Conservation (phyloP, 129 eudicot genomes). For the Mikania micrantha region DNA sequence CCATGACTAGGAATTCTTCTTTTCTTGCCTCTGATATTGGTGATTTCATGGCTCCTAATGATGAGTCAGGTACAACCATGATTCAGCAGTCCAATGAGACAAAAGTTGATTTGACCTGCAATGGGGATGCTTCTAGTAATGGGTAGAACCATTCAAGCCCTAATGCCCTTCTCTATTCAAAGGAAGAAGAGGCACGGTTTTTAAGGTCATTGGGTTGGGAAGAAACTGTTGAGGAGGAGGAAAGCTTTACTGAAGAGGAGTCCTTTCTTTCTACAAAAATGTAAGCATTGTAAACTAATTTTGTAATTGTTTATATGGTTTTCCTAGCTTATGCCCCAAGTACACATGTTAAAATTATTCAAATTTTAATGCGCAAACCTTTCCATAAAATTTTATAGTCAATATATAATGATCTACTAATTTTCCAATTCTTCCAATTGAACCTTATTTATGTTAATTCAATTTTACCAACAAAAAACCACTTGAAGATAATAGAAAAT, state of each 20-base stretch:
- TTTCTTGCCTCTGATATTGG: conserved; percentile 28
- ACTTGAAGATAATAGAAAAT: not conserved
- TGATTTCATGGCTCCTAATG: conserved; percentile 21
- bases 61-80: conserved; percentile 10
- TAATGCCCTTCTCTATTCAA: conserved; percentile 27
- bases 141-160: conserved; percentile 28
- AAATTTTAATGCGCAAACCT: not conserved
- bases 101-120: conserved; percentile 26
- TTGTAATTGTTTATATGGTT: not conserved
- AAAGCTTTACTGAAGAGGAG: conserved; percentile 80
- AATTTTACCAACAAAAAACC: not conserved
- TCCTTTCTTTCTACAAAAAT: conserved; percentile 56
- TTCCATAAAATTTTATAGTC: not conserved
- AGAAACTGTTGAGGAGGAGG: conserved; percentile 72
- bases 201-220: conserved; percentile 86
- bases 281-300: conserved; percentile 31
- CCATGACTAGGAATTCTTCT: conserved; percentile 32
- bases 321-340: not conserved
- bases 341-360: not conserved
- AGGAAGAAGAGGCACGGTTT: conserved; percentile 87
- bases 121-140: conserved; percentile 26
- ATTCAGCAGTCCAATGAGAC: conserved; percentile 15
- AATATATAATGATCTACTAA: not conserved
- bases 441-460: not conserved
- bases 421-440: not conserved